Conservation (phyloP, 1,284 basidiomycete genomes). For the Wallemia hederae region DNA sequence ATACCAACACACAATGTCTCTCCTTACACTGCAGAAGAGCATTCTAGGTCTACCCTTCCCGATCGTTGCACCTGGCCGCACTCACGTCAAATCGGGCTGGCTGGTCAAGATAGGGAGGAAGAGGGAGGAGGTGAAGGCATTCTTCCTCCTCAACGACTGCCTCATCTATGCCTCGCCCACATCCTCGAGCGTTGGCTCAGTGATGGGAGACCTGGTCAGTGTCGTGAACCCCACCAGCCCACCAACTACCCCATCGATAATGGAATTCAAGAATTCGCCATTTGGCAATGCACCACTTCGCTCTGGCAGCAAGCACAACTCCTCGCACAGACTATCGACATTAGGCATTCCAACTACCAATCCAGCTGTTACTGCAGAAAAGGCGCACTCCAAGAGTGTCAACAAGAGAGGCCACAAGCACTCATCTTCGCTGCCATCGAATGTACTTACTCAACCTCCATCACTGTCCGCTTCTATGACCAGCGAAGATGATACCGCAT, state of each 20-base stretch:
- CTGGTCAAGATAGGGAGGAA: conserved; percentile 10
- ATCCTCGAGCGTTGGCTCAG: conserved; percentile 9
- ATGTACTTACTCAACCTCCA: conserved; percentile 20
- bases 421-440: conserved; percentile 18
- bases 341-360: not conserved
- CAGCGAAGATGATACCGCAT: not conserved
- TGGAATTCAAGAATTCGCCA: conserved; percentile 1
- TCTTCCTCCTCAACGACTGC: conserved; percentile 52
- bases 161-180: conserved; percentile 40
- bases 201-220: conserved; percentile 1
- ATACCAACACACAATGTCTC: conserved; percentile 37
- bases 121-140: conserved; percentile 24
- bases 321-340: not conserved
- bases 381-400: not conserved
- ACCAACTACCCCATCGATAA: not conserved
- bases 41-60: conserved; percentile 43
- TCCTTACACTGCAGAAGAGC: conserved; percentile 43
- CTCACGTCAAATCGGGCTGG: conserved; percentile 33
- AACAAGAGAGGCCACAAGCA: conserved; percentile 7
- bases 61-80: conserved; percentile 46
- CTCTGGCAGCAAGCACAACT: not conserved
- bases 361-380: not conserved
- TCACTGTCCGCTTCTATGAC: conserved; percentile 4
- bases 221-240: not conserved
- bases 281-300: not conserved